Conservation (phyloP, 495 filamentous ascomycete species). For the Schizothecium vesticola region DNA sequence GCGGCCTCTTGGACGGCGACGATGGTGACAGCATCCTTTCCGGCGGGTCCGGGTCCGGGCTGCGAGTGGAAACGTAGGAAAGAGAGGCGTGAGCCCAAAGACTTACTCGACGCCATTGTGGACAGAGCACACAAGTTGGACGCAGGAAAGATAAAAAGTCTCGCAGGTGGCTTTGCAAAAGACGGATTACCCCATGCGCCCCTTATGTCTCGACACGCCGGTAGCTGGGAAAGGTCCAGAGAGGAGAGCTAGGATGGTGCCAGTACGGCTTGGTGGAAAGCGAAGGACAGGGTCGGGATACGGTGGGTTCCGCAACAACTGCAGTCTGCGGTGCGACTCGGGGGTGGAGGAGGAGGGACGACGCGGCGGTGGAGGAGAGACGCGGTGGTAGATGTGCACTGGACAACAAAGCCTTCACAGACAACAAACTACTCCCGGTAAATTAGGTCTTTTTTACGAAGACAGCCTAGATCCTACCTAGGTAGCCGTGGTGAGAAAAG, state of each 20-base stretch:
- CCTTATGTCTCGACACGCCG: not conserved
- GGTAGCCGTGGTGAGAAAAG: no score
- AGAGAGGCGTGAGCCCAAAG: constrained; percentile 9
- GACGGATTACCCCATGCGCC: not conserved
- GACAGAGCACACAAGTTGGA: not conserved
- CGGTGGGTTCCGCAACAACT: not conserved
- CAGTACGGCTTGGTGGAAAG: not conserved
- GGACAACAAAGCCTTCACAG: no score
- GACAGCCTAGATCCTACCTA: no score
- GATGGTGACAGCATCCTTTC: not conserved
- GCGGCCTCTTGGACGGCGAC: not conserved
- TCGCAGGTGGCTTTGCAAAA: not conserved
- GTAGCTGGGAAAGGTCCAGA: not conserved
- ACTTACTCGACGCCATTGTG: constrained; percentile 27
- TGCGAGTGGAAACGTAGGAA: constrained; percentile 1
- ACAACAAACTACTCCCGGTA: not conserved
- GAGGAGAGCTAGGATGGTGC: not conserved
- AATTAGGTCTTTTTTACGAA: not conserved
- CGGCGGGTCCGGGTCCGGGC: not conserved
- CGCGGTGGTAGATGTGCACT: no score
- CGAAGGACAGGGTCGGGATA: not conserved
- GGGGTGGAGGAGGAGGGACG: not conserved
- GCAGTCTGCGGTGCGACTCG: not conserved
- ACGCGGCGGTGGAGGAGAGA: no score
- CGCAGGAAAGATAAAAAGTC: not conserved